Conservation (phyloP, 1,284 basidiomycete species). For the Anthracocystis setariae region DNA sequence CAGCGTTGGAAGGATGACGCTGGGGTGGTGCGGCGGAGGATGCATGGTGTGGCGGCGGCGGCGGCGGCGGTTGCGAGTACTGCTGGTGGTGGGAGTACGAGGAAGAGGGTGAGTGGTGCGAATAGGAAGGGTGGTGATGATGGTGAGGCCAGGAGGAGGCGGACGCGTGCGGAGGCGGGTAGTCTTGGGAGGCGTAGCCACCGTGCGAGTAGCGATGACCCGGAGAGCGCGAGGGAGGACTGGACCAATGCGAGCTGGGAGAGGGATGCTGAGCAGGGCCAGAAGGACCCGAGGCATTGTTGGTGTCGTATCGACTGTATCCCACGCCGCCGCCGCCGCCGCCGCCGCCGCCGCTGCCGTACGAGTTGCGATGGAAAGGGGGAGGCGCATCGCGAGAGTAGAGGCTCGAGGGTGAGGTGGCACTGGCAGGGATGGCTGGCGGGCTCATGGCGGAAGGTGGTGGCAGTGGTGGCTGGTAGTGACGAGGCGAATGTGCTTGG, state of each 20-base stretch:
- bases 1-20: constrained; percentile 25
- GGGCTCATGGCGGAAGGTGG: constrained; percentile 30
- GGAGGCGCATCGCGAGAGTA: constrained; percentile 40
- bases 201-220: constrained; percentile 31
- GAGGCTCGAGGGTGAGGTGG: constrained; percentile 31
- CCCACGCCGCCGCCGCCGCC: constrained; percentile 21
- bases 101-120: constrained; percentile 30
- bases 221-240: constrained; percentile 33
- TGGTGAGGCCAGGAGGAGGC: constrained; percentile 19
- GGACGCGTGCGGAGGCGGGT: constrained; percentile 26
- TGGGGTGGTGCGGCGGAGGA: constrained; percentile 6
- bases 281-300: constrained; percentile 1
- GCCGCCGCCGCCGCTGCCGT: constrained; percentile 20
- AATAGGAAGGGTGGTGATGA: constrained; percentile 23
- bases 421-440: constrained; percentile 31
- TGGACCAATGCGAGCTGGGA: constrained; percentile 44
- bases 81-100: constrained; percentile 24
- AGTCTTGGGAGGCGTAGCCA: constrained; percentile 23
- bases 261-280: constrained; percentile 29
- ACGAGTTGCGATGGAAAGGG: constrained; percentile 21
- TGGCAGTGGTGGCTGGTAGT: constrained; percentile 16
- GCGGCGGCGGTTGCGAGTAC: constrained; percentile 20
- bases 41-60: constrained; percentile 18
- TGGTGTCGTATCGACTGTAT: constrained; percentile 26
- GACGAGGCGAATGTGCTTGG: constrained; percentile 20